phyloP scores from a whole-genome alignment of 2,329 filamentous ascomycete genomes.

The Aphanoascus verrucosus region DNA sequence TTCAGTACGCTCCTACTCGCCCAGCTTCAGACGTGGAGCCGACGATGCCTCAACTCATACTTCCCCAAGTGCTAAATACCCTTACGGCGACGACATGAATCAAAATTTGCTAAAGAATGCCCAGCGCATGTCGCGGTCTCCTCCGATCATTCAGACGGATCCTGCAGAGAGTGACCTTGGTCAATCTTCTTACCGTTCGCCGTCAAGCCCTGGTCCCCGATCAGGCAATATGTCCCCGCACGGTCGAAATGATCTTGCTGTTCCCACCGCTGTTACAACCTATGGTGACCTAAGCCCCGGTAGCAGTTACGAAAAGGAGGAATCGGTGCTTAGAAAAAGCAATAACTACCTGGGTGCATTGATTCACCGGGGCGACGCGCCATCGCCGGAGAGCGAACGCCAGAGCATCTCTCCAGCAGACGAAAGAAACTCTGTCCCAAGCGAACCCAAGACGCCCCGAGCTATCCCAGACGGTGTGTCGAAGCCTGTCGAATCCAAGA shows the following conservation, averaged over 20 bases:
- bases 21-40: constrained; percentile 26
- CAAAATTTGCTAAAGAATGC: constrained; percentile 47
- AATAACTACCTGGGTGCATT: constrained; percentile 31
- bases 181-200: neutral
- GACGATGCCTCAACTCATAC: constrained; percentile 45
- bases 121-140: constrained; percentile 47
- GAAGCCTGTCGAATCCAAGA: neutral
- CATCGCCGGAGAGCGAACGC: neutral
- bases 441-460: neutral
- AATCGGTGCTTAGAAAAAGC: constrained; percentile 26
- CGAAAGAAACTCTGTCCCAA: constrained; percentile 16
- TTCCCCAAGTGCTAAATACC: constrained; percentile 38
- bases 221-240: neutral
- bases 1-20: constrained; percentile 30
- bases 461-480: neutral
- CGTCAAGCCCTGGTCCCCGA: neutral
- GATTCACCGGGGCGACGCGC: constrained; percentile 26
- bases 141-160: constrained; percentile 27
- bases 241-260: neutral
- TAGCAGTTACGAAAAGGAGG: constrained; percentile 19
- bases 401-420: constrained; percentile 9
- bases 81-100: constrained; percentile 36
- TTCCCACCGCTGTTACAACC: neutral
- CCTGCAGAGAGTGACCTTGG: constrained; percentile 4
- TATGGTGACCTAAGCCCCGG: neutral